These are phyloP conservation scores for Lizonia empirigonia DNA, from an alignment of 2,329 filamentous ascomycete genomes.

Conservation along the genomic window DNA sequence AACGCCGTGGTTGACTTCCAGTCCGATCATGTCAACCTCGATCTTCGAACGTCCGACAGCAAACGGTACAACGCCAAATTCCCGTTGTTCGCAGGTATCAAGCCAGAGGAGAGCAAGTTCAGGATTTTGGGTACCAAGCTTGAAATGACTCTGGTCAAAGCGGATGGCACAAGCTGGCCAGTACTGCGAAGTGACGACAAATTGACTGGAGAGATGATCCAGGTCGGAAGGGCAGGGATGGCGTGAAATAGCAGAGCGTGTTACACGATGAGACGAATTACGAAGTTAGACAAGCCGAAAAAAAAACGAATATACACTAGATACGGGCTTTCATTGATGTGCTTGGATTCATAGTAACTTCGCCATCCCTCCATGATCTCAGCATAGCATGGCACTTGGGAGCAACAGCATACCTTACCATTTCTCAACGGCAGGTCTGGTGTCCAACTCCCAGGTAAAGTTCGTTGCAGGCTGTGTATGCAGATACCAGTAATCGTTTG, in stretches of 20 bases:
- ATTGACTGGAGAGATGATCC: constrained; percentile 79
- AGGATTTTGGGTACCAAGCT: constrained; percentile 89
- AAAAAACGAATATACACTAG: background rate
- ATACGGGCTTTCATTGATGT: background rate
- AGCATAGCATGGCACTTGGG: background rate
- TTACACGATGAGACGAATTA: constrained; percentile 14
- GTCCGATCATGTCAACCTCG: constrained; percentile 68
- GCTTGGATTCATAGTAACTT: background rate
- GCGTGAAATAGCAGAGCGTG: constrained; percentile 14
- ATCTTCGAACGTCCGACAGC: constrained; percentile 83
- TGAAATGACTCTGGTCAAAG: constrained; percentile 75
- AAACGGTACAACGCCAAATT: constrained; percentile 81
- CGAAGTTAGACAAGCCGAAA: constrained; percentile 4
- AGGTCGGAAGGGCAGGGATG: constrained; percentile 76
- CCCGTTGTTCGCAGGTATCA: constrained; percentile 76
- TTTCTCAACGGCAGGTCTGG: constrained; percentile 82
- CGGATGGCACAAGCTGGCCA: constrained; percentile 81
- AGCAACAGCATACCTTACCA: constrained; percentile 61
- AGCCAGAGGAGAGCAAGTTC: constrained; percentile 74
- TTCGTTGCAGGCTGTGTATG: constrained; percentile 79
- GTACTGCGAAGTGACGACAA: constrained; percentile 80
- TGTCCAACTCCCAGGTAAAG: constrained; percentile 82
- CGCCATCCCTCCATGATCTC: background rate
- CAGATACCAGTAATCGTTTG: constrained; percentile 82
- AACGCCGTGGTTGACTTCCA: constrained; percentile 74